Conservation (phyloP, 352 stramenopile species). For the Phytophthora vignae region DNA sequence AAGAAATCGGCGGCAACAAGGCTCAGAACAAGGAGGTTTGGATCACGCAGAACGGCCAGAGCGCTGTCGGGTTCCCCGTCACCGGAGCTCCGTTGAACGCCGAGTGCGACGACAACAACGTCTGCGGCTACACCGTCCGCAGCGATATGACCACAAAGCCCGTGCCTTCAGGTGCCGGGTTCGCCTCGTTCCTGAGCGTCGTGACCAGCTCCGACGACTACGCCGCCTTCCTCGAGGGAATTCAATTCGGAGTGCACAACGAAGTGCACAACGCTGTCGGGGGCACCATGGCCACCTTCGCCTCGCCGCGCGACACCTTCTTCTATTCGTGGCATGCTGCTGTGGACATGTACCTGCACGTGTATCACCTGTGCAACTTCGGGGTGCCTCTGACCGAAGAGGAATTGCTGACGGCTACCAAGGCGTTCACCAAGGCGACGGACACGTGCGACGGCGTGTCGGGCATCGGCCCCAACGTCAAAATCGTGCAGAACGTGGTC, state of each 20-base stretch:
- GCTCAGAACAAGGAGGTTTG: slow-evolving; percentile 9
- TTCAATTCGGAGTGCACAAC: slow-evolving; percentile 66
- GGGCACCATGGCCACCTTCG: slow-evolving; percentile 52
- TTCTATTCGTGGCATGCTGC: slow-evolving; percentile 69
- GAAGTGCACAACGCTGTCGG: slow-evolving; percentile 61
- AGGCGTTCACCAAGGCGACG: slow-evolving; percentile 47
- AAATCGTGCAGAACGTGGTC: slow-evolving; percentile 46
- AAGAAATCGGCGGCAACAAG: slow-evolving; percentile 46
- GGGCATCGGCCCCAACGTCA: slow-evolving; percentile 36
- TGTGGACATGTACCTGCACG: slow-evolving; percentile 64
- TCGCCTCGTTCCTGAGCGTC: slow-evolving; percentile 47
- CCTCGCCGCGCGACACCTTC: slow-evolving; percentile 53
- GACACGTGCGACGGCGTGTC: slow-evolving; percentile 46
- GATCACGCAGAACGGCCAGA: slow-evolving; percentile 37
- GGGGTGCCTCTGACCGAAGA: slow-evolving; percentile 42
- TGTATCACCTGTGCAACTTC: slow-evolving; percentile 66
- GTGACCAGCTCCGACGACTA: slow-evolving; percentile 54
- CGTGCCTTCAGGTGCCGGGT: slow-evolving; percentile 49
- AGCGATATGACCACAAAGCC: slow-evolving; percentile 36
- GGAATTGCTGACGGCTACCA: slow-evolving; percentile 41
- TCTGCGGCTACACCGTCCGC: slow-evolving; percentile 41
- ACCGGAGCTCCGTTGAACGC: slow-evolving; percentile 33
- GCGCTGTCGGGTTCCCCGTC: slow-evolving; percentile 31
- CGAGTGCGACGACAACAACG: slow-evolving; percentile 47
- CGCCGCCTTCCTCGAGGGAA: slow-evolving; percentile 53